phyloP scores from a whole-genome alignment of 1,284 basidiomycete genomes.

The Flammula alnicola region DNA sequence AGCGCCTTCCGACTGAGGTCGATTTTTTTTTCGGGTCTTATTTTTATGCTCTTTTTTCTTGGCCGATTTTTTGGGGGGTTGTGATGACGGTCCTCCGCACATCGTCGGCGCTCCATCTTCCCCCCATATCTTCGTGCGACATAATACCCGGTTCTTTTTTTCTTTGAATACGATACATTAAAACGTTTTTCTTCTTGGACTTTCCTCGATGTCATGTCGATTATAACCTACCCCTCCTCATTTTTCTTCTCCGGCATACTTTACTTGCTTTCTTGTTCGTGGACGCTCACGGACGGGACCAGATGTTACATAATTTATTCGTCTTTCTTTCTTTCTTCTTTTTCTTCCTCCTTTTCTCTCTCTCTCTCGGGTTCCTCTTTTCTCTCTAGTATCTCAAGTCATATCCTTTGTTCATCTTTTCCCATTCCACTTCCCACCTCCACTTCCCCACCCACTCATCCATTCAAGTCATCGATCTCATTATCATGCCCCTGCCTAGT shows the following conservation, averaged over 20 bases:
- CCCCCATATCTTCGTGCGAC: background rate
- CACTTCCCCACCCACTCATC: background rate
- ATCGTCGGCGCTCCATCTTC: background rate
- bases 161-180: background rate
- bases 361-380: background rate
- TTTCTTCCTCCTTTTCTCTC: constrained; percentile 1
- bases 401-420: background rate
- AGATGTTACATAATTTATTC: too few species aligned
- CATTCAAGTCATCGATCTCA: background rate
- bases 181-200: background rate
- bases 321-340: background rate
- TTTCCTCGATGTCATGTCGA: too few species aligned
- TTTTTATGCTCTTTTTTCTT: too few species aligned
- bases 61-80: constrained; percentile 6
- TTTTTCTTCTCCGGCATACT: constrained; percentile 1
- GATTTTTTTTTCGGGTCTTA: too few species aligned
- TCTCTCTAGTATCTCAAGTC: background rate
- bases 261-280: constrained; percentile 3
- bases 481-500: too few species aligned
- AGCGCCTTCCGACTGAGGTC: too few species aligned
- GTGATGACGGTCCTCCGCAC: too few species aligned
- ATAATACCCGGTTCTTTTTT: constrained; percentile 1
- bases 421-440: background rate
- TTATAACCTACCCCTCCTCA: background rate
- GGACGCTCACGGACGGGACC: too few species aligned